Evolutionary conservation across 2,329 filamentous ascomycete species (phyloP), one percentile per base, ranked within the genome.

Genomic region (Huntiella savannae): DNA sequence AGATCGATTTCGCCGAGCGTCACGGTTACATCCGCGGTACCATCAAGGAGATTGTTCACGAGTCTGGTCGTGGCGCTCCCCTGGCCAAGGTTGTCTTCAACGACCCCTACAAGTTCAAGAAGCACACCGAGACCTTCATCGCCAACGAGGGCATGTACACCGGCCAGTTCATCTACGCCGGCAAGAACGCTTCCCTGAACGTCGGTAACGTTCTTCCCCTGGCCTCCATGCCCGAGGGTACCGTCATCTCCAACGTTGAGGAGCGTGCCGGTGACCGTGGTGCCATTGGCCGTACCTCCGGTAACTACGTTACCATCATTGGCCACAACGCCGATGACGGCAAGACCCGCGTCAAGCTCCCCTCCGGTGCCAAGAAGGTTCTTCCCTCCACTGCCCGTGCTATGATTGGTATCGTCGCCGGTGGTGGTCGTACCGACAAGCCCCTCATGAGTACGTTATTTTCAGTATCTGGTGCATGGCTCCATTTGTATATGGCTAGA

Each of bases 131-230:
- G 81, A 98, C 91, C 59, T 95, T 98, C 81, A 98, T 98, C 65
- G 91, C 91, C 70, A 98, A 96, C 73, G 91, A 96, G 77, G 91
- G 91, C 74, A 95, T 96, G 87, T 98, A 96, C 84, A 95, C 91
- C 57, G 91, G 91, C 66, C 91, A 98, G 71, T 98, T 98, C 78
- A 86, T 98, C 81, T 98, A 98, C 72, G 91, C 88, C 65, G 91
- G 91, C 66, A 98, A 98, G 85, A 91, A 94, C 73, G 91, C 91
- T 61, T 75, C 81, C 57, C 78, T 98, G 63, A 96, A 83, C 62
- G 80, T 98, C 68, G 91, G 91, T 69, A 98, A 98, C 77, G 71
- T 98, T 64, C 84, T 98, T 54, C 91, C 91, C 56, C 79, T 98
- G 59, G 77, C 78, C 64, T 85, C 83, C 63, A 82, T 96, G 66